phyloP scores from a whole-genome alignment of 306 rosid genomes.

The Crotalaria pallida region DNA sequence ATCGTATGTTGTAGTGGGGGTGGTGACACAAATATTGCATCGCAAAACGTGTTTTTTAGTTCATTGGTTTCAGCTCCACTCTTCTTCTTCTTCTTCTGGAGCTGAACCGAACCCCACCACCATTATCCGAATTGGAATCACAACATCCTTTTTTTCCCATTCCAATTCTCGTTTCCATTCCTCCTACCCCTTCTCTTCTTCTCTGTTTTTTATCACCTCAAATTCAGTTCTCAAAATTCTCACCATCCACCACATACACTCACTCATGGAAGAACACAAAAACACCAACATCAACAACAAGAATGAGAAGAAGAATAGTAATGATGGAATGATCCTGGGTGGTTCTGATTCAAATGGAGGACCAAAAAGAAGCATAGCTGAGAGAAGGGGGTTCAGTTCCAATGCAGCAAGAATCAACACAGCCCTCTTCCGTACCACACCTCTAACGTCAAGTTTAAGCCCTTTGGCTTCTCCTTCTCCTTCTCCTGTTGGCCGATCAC shows the following conservation, averaged over 20 bases:
- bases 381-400: conserved; percentile 65
- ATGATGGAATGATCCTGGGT: background rate
- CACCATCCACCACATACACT: background rate
- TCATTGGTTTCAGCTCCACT: conserved; percentile 38
- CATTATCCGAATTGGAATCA: background rate
- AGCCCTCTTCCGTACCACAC: conserved; percentile 21
- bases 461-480: conserved; percentile 32
- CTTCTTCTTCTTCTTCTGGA: conserved; percentile 1
- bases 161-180: background rate
- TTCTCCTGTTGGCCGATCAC: conserved; percentile 36
- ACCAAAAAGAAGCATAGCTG: conserved; percentile 41
- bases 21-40: background rate
- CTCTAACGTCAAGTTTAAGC: background rate
- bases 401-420: conserved; percentile 44
- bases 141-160: background rate
- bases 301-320: background rate
- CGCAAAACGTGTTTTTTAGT: background rate
- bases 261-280: background rate
- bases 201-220: background rate
- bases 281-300: background rate
- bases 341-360: background rate
- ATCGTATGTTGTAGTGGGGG: background rate
- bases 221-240: background rate
- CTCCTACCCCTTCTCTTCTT: background rate
- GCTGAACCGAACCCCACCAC: conserved; percentile 26